phyloP scores from a whole-genome alignment of 805 yeast species.

The Tetrapisispora phaffii region DNA sequence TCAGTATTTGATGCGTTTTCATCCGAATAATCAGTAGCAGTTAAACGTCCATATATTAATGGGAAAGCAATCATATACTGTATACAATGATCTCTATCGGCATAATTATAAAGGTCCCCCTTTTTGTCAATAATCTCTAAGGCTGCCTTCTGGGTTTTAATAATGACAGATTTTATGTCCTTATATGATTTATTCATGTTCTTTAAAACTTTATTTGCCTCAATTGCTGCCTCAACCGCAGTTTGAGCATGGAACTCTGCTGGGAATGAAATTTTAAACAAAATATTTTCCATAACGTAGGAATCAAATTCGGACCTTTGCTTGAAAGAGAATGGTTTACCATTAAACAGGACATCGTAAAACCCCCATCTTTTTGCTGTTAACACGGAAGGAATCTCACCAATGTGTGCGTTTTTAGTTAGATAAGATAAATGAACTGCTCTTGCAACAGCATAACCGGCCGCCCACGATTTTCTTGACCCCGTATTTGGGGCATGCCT shows the following conservation, averaged over 20 bases:
- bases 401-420: conserved; percentile 44
- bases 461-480: conserved; percentile 59
- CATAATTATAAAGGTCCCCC: conserved; percentile 53
- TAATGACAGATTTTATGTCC: conserved; percentile 41
- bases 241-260: conserved; percentile 62
- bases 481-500: conserved; percentile 58
- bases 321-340: conserved; percentile 39
- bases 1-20: conserved; percentile 41
- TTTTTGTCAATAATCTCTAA: conserved; percentile 49
- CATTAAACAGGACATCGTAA: conserved; percentile 49
- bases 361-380: conserved; percentile 56
- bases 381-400: conserved; percentile 46
- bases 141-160: conserved; percentile 53
- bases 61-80: conserved; percentile 57
- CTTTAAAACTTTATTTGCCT: conserved; percentile 31
- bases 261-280: conserved; percentile 53
- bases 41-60: conserved; percentile 43
- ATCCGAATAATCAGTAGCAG: conserved; percentile 51
- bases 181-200: conserved; percentile 35
- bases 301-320: conserved; percentile 42
- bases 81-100: conserved; percentile 57
- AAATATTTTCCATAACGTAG: conserved; percentile 53
- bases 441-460: conserved; percentile 52
- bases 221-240: conserved; percentile 50
- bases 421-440: conserved; percentile 48